Base-by-base conservation (phyloP, 352 stramenopile species). In the Pythium pyrilobum region DNA sequence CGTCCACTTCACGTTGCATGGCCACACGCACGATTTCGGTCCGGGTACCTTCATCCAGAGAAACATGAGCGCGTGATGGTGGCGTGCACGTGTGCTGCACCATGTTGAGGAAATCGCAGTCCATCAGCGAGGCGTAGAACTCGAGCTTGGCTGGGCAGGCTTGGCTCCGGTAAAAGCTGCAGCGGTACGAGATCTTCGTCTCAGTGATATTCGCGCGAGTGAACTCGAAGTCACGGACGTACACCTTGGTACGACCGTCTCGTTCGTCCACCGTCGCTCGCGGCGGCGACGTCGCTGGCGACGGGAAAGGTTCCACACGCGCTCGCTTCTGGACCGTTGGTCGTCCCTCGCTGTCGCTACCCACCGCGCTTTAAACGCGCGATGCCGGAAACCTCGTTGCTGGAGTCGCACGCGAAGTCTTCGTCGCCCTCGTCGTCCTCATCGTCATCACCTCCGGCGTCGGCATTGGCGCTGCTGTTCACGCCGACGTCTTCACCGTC, bases 171-270 rank as follows among this genome's bases (percentile, higher is more conserved):
- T 50, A 50, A 18, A 39, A 50, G 28, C 43, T 50, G 20, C 43
- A 50, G 43, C 43, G 43, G 29, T 50, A 50, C 27, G 43, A 29
- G 43, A 50, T 50, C 43, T 50, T 50, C 27, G 38, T 18, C n/a
- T 25, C 15, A 25, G 43, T 50, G 27, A 38, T 15, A 9, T 34
- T 50, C 13, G 43, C 43, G 20, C 43, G 43, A 7, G 43, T 50
- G 27, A 24, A 38, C 43, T 50, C 43, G 43, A 39, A 50, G 28
- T 28, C 43, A 7, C 11, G 27, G n/a, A 39, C 20, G 43, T 39
- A 50, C 16, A 50, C 20, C 43, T 53, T 53, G 32, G 45, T 53
- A 11, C 15, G 23, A 16, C 41, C 41, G 33, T 48, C 27, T 18
- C 41, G 23, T 24, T 29, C 33, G 15, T 48, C 27, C n/a, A 18